Evolutionary conservation across 2,329 filamentous ascomycete genomes (phyloP).

Genomic region (Trichoderma asperellum): DNA sequence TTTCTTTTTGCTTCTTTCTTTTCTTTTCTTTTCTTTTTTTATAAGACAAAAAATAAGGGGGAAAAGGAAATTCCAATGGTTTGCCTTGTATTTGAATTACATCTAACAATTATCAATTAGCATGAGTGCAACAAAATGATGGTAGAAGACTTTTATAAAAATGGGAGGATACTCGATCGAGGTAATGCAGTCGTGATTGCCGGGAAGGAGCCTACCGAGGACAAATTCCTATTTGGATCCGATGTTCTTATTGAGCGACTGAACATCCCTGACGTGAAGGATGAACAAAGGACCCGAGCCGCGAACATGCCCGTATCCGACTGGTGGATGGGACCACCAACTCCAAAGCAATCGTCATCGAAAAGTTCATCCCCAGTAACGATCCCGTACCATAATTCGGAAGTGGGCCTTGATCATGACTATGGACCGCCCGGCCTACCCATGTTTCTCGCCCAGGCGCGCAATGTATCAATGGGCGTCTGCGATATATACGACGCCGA

Average conservation of each 20-base stretch:
- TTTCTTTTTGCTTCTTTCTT: too few species aligned
- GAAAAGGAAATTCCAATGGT: not conserved
- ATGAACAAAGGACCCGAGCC: conserved; percentile 31
- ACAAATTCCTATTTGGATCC: conserved; percentile 17
- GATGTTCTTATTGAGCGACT: conserved; percentile 21
- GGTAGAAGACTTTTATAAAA: conserved; percentile 41
- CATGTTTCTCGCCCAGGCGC: conserved; percentile 37
- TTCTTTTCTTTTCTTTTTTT: too few species aligned
- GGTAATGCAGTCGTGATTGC: conserved; percentile 27
- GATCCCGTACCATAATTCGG: conserved; percentile 23
- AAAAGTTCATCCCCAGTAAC: conserved; percentile 18
- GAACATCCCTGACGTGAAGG: conserved; percentile 29
- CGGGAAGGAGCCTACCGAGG: conserved; percentile 28
- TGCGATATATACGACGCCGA: conserved; percentile 34
- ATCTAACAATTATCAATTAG: conserved; percentile 29
- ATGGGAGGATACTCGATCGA: conserved; percentile 37
- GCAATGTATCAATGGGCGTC: conserved; percentile 31
- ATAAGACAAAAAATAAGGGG: too few species aligned
- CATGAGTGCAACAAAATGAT: conserved; percentile 39
- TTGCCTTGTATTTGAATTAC: not conserved
- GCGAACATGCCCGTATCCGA: conserved; percentile 34
- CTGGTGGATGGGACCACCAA: conserved; percentile 29
- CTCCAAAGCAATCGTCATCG: conserved; percentile 22
- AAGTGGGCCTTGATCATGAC: conserved; percentile 32
- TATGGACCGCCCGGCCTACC: conserved; percentile 37